Evolutionary conservation across 1,284 basidiomycete species (phyloP), one percentile per base, ranked within the genome.

Genomic region (Amylostereum areolatum): DNA sequence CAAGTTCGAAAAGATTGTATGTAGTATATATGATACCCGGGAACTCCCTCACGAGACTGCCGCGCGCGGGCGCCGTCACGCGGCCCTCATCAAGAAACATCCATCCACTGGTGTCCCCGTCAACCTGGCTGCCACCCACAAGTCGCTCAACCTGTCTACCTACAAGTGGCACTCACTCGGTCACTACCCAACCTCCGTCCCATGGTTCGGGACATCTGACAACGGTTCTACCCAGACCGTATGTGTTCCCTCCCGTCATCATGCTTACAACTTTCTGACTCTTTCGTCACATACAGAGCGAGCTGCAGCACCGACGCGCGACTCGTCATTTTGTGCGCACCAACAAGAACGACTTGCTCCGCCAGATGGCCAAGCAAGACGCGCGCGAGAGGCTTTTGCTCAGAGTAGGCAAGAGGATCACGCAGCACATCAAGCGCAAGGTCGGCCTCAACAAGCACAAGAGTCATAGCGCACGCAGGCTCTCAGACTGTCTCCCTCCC

Each of bases 161-260:
- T 59, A 50, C 41, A 66, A 66, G 41, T 10, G 57, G 1, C 62
- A 63, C 46, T 30, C 51, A 3, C 48, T 63, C 10, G 60, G 57
- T 1, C 56, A 64, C 51, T 59, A 59, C 41, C 39, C 51, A 2
- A 2, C 25, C 5, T 51, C 45, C 5, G 57, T 62, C 39, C 45
- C 28, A 2, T 3, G 5, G 9, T 49, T 57, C 18, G 62, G 62
- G 1, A 55, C 59, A 2, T 57, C 57, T 7, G 60, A 60, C n/a
- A 55, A 52, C 3, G 55, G 51, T 34, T 53, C 58, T 0, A 58
- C 63, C 1, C 55, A 62, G 33, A 50, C 52, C 5, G 65, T 66
- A 44, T 40, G 63, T 57, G 8, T 34, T 9, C 10, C 9, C 10
- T 24, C 39, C 37, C 42, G 4, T 2, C 12, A 7, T n/a, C 27